Percentiles rank a stretch among this genome's conserved stretches.
These are phyloP conservation scores for Hypericum androsaemum DNA, from an alignment of 345 rosid species.

Conservation along the genomic window DNA sequence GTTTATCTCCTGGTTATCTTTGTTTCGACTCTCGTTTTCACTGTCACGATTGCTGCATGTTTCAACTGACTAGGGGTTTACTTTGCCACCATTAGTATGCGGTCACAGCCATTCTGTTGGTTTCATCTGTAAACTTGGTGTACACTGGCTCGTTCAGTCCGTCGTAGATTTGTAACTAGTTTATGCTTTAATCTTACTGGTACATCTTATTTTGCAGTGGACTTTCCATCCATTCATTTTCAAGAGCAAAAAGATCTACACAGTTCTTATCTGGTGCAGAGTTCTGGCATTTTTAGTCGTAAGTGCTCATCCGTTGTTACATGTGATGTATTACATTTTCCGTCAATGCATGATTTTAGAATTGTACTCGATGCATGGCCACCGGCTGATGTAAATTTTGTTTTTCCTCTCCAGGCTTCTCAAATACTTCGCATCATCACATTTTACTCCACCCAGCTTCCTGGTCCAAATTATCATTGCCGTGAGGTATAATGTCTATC, in stretches of 20 bases:
- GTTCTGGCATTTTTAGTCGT: slow-evolving; percentile 91
- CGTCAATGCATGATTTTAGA: not conserved
- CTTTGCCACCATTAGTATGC: too few species aligned
- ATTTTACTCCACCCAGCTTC: slow-evolving; percentile 94
- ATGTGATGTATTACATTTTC: not conserved
- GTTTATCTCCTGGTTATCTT: too few species aligned
- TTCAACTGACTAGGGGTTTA: too few species aligned
- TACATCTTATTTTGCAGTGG: slow-evolving; percentile 59
- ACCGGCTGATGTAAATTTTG: too few species aligned
- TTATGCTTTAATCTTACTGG: not conserved
- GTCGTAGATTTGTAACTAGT: not conserved
- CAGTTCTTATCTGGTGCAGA: slow-evolving; percentile 95
- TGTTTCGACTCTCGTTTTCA: too few species aligned
- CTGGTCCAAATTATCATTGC: slow-evolving; percentile 97
- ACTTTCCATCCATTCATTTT: slow-evolving; percentile 93
- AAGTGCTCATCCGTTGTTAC: slow-evolving; percentile 27
- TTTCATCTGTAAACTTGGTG: too few species aligned
- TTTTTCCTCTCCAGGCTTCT: slow-evolving; percentile 47
- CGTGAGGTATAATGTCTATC: slow-evolving; percentile 52
- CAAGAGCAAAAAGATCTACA: slow-evolving; percentile 93
- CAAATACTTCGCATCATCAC: slow-evolving; percentile 81
- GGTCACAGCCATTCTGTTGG: too few species aligned
- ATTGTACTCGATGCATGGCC: too few species aligned
- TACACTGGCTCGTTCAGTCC: too few species aligned
- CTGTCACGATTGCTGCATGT: too few species aligned